phyloP scores from a whole-genome alignment of 352 stramenopile species.

The Blastocystis sp. region DNA sequence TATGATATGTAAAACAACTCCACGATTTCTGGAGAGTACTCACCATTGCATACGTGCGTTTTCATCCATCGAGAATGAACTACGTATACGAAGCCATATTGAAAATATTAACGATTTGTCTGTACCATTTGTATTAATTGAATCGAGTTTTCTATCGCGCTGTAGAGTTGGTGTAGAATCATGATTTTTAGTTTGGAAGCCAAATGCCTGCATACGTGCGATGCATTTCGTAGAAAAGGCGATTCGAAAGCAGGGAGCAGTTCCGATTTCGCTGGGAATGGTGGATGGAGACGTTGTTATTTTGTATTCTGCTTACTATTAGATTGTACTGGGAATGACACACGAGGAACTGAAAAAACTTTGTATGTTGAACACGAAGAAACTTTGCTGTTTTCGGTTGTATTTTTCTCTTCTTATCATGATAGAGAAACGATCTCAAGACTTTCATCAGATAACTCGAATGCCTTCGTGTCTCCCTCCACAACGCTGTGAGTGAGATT shows the following conservation, averaged over 20 bases:
- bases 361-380: not conserved
- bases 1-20: not conserved
- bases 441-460: not conserved
- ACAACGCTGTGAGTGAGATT: not conserved
- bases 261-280: slow-evolving; percentile 48
- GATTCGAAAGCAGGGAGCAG: slow-evolving; percentile 6
- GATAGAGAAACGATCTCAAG: not conserved
- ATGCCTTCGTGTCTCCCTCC: slow-evolving; percentile 33
- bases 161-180: not conserved
- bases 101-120: slow-evolving; percentile 4
- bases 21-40: not conserved
- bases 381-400: slow-evolving; percentile 7
- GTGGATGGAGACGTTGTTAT: slow-evolving; percentile 16
- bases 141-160: slow-evolving; percentile 42
- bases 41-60: not conserved
- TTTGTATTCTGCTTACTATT: not conserved
- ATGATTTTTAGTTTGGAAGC: slow-evolving; percentile 17
- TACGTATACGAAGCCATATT: slow-evolving; percentile 23
- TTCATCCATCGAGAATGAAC: not conserved
- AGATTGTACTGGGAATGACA: slow-evolving; percentile 25
- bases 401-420: not conserved
- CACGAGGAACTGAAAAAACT: slow-evolving; percentile 19
- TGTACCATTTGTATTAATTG: slow-evolving; percentile 36
- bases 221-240: not conserved
- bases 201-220: not conserved